Base-by-base conservation (phyloP, 2,329 filamentous ascomycete genomes). In the Zasmidium angulare region DNA sequence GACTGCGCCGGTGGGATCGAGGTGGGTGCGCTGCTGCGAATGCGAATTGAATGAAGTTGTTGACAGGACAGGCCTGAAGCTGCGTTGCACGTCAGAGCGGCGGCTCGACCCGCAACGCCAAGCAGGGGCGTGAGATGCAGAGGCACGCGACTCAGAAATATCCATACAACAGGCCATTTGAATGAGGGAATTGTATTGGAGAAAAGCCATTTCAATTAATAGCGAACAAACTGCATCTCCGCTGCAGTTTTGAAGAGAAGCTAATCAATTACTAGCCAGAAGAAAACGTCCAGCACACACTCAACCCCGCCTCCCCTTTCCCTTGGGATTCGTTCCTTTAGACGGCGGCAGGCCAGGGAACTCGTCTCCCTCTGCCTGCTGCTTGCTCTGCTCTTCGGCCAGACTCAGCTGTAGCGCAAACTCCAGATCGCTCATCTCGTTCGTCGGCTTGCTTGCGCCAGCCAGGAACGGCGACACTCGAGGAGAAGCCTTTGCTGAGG, bases 371-470 rank as follows among this genome's bases (percentile, higher is more conserved):
- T 53, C 59, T 4, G 47, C 62, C 49, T 53, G 60, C 40, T 60
- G 49, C 58, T 64, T 65, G 68, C 81, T 83, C 68, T 82, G 76
- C 65, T 85, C 81, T 66, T 87, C 85, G 0, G 80, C 84, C 52
- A 87, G 75, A 69, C 86, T 88, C 23, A 88, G 69, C 69, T 85
- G 84, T 62, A 87, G 73, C 0, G 85, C 85, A 69, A 85, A 84
- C 60, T 87, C 83, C 29, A 88, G 68, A 71, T 88, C 85, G 48
- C 80, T 79, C 62, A 83, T 73, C 67, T 85, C 82, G 43, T 74
- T 64, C 1, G 66, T 66, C 4, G 69, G 71, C 66, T 69, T 79
- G 66, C 68, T 73, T 21, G 66, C 63, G 23, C 71, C 75, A 73
- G 63, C 76, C 69, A 62, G 72, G 74, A 19, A 72, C 65, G 56